Base-by-base conservation (phyloP, 805 yeast genomes). In the Pichia paraexigua region DNA sequence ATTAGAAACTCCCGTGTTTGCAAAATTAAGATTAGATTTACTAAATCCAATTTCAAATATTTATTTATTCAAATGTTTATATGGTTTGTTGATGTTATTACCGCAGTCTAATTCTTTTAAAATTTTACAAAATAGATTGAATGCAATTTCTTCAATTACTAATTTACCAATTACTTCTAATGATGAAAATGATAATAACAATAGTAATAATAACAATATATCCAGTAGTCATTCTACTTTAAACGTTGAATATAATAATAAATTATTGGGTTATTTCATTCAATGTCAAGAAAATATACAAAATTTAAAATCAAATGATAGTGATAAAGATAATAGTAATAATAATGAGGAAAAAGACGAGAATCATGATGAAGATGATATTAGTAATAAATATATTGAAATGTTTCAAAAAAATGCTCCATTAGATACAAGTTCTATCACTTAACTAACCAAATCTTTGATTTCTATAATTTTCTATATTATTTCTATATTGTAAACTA, bases 91-190 rank as follows among this genome's bases (percentile, higher is more conserved):
- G 53, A 94, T 94, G 99, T 75, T 94, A 6, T 68, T 94, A 47
- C 99, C 99, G 0, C 99, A 94, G 64, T 88, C 97, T 0, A 78
- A 87, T 13, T 96, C 98, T 0, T 94, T 88, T 64, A 81, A 78
- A n/a, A 80, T 87, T 0, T 73, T 94, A 56, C 85, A 85, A 57
- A 87, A 84, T 60, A 74, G 99, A 53, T 72, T 94, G 47, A 78
- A 78, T 47, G 73, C 87, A 39, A 77, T 85, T 25, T 71, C 78
- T 7, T 71, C 75, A n/a, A 61, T 63, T 13, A 56, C 56, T 24
- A 61, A 57, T 41, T 60, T 70, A 21, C 65, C 61, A 22, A 40
- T 60, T 18, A 59, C 5, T 56, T 20, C 58, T 56, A 7, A 59
- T 56, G 44, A 25, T 11, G 11, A 15, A 21, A 10, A 13, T 10